These are phyloP conservation scores for Athelia psychrophila DNA, from an alignment of 1,284 basidiomycete genomes.

Conservation along the genomic window DNA sequence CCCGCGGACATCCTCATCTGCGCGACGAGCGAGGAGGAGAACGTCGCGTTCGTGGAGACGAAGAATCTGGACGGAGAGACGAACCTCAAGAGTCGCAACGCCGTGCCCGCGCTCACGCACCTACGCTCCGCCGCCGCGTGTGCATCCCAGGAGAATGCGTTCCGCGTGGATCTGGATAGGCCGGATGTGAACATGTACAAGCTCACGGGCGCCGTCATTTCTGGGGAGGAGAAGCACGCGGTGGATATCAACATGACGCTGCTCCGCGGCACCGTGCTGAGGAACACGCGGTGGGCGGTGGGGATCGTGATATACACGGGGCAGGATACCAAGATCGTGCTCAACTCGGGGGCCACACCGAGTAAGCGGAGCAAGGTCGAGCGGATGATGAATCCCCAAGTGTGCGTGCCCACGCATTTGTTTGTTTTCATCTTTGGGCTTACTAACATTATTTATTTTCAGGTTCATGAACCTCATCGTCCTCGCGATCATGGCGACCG, in stretches of 20 bases:
- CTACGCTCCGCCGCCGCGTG: slow-evolving; percentile 64
- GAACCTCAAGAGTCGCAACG: slow-evolving; percentile 94
- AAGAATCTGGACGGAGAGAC: slow-evolving; percentile 99
- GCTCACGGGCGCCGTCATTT: slow-evolving; percentile 78
- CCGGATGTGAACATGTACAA: slow-evolving; percentile 96
- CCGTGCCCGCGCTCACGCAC: slow-evolving; percentile 72
- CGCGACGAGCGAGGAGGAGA: slow-evolving; percentile 96
- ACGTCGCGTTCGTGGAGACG: slow-evolving; percentile 96
- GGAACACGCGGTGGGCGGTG: slow-evolving; percentile 93
- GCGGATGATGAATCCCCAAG: slow-evolving; percentile 95
- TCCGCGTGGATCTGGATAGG: slow-evolving; percentile 82
- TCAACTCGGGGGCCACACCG: slow-evolving; percentile 93
- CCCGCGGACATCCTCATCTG: slow-evolving; percentile 96
- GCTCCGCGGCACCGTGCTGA: slow-evolving; percentile 86
- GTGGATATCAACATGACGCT: slow-evolving; percentile 85
- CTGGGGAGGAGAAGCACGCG: slow-evolving; percentile 55
- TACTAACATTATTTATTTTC: slow-evolving; percentile 5
- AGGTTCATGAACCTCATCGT: slow-evolving; percentile 84
- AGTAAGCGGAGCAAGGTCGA: slow-evolving; percentile 94
- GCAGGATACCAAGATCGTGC: slow-evolving; percentile 89
- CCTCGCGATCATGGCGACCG: slow-evolving; percentile 79
- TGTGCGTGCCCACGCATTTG: slow-evolving; percentile 46
- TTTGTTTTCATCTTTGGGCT: slow-evolving; percentile 1
- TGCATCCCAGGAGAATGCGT: slow-evolving; percentile 48
- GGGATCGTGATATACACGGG: slow-evolving; percentile 93